Conservation (phyloP, 2,329 filamentous ascomycete genomes). For the Colletotrichum australisinense region DNA sequence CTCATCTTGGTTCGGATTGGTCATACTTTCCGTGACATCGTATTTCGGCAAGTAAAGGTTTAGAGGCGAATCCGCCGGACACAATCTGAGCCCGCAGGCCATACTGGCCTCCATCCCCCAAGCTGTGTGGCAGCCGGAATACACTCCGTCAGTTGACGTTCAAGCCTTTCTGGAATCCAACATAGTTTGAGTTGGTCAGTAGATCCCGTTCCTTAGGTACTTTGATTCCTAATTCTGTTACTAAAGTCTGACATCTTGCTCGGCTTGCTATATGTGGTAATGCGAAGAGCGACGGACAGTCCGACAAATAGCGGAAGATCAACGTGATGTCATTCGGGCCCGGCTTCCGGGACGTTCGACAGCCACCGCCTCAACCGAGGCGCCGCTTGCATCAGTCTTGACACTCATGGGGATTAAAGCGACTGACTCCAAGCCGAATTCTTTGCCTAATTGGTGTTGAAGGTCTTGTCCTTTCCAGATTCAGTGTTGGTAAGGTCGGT, state of each 20-base stretch:
- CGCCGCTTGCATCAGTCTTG: neutral
- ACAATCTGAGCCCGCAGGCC: neutral
- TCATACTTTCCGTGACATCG: neutral
- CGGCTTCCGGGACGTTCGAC: neutral
- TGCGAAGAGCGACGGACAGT: neutral
- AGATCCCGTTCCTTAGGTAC: too few relatives aligned
- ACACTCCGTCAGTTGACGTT: neutral
- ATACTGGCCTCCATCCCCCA: neutral
- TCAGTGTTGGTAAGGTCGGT: neutral
- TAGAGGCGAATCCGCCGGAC: neutral
- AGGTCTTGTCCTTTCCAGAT: neutral
- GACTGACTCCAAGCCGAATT: neutral
- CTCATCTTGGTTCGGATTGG: neutral
- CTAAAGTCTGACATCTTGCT: neutral
- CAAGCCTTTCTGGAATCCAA: too few relatives aligned
- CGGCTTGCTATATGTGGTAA: neutral
- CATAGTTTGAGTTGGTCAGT: too few relatives aligned
- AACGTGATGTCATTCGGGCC: neutral
- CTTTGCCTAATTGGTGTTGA: neutral
- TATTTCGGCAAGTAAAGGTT: neutral
- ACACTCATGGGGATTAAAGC: neutral
- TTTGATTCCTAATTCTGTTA: neutral
- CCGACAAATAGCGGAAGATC: neutral
- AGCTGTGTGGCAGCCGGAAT: neutral
- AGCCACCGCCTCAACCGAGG: neutral